Base-by-base conservation (phyloP, 441 rosid species). In the Populus hybrid region DNA sequence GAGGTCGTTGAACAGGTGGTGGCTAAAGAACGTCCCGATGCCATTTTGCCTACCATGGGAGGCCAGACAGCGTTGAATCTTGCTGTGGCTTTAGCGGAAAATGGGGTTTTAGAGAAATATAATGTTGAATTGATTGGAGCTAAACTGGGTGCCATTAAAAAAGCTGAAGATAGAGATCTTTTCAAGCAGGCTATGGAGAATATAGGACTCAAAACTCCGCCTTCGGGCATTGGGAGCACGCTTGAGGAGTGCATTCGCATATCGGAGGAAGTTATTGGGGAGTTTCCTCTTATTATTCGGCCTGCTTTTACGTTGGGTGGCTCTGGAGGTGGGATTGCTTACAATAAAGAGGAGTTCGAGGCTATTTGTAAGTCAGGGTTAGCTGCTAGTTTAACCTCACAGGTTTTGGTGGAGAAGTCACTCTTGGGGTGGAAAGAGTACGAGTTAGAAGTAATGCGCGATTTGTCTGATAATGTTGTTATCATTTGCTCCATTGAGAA, bases 381-480 rank as follows among this genome's bases (percentile, higher is more conserved):
- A 73, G 90, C 97, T 28, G 98, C 98, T 1, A 93, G 99, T 74
- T 87, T 91, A 67, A 92, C 97, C 18, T 83, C 91, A 9, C 99
- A 93, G 80, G 96, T 95, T 65, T 84, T 95, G 78, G 99, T 95
- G 78, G 99, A 95, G 93, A 93, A 95, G 77, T 93, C 98, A 0
- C 82, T 95, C 83, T 81, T 95, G 76, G 98, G 99, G 42, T 95
- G 97, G 98, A 95, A 93, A 80, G 98, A 95, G 61, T 93, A 90
- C 57, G 98, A 93, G 87, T 92, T 93, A 79, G 99, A 95, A 83
- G 99, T 93, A 2, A 95, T 95, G 99, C 88, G 96, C 70, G 99
- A 95, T 74, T 90, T 93, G 78, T 97, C 99, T 59, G 99, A 95
- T 79, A 95, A 95, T 85, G 99, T 95, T 67, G 97, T 95, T 34